A percentile compares a stretch with the other conserved stretches of the same genome.
Conservation (phyloP, 2,329 filamentous ascomycete species). For the Chrysoporthe cubensis region DNA sequence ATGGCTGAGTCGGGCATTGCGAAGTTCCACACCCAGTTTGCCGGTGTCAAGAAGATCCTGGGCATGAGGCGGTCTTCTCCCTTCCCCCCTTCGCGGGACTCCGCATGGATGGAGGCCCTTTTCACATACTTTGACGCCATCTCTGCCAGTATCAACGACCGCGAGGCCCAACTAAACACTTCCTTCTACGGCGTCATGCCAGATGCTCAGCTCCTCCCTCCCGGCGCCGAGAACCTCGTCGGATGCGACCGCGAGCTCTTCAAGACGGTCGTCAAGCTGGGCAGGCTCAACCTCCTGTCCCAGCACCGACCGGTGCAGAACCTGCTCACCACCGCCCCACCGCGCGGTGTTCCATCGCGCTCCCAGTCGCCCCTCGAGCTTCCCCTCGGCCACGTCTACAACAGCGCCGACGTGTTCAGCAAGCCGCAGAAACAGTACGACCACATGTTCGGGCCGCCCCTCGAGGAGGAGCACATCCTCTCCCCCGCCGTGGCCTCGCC, state of each 20-base stretch:
- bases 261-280: slow-evolving; percentile 81
- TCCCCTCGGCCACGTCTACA: slow-evolving; percentile 48
- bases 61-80: slow-evolving; percentile 67
- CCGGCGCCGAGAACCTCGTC: slow-evolving; percentile 80
- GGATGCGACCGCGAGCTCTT: slow-evolving; percentile 88
- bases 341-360: slow-evolving; percentile 34
- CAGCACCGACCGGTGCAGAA: slow-evolving; percentile 64
- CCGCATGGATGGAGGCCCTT: slow-evolving; percentile 88
- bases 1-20: slow-evolving; percentile 92
- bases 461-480: slow-evolving; percentile 59
- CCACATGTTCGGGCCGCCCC: slow-evolving; percentile 63
- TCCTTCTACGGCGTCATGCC: slow-evolving; percentile 62
- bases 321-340: slow-evolving; percentile 32
- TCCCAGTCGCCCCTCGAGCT: slow-evolving; percentile 47
- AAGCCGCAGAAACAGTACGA: slow-evolving; percentile 55
- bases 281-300: slow-evolving; percentile 81
- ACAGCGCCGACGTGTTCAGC: slow-evolving; percentile 37
- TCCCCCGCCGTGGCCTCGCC: slow-evolving; percentile 46
- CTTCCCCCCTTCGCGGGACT: slow-evolving; percentile 64
- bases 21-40: slow-evolving; percentile 91
- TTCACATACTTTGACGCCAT: slow-evolving; percentile 96
- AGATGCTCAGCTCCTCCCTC: slow-evolving; percentile 53
- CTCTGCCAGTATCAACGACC: slow-evolving; percentile 87
- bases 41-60: slow-evolving; percentile 88
- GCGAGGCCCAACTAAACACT: slow-evolving; percentile 78